phyloP scores from a whole-genome alignment of 1,284 basidiomycete species.

The Wallemia ichthyophaga region DNA sequence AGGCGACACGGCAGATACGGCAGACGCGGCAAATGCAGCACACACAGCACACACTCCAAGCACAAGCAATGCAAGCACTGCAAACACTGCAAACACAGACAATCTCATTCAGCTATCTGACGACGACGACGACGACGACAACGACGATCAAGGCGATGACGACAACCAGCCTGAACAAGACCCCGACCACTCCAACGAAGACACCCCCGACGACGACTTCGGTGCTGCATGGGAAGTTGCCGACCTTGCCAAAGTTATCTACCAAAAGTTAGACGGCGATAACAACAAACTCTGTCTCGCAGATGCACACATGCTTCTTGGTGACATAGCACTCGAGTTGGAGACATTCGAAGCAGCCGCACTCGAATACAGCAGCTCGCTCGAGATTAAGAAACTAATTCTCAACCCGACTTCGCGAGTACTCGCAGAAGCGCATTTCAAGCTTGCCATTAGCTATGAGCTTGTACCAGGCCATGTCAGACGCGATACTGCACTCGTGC shows the following conservation, averaged over 20 bases:
- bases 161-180: slow-evolving; percentile 32
- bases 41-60: neutral
- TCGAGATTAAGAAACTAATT: slow-evolving; percentile 34
- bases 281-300: slow-evolving; percentile 39
- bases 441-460: slow-evolving; percentile 62
- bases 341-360: slow-evolving; percentile 81
- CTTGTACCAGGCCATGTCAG: slow-evolving; percentile 33
- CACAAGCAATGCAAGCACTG: neutral
- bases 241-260: slow-evolving; percentile 55
- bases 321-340: slow-evolving; percentile 65
- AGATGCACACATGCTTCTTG: slow-evolving; percentile 51
- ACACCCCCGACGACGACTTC: slow-evolving; percentile 52
- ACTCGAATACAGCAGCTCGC: slow-evolving; percentile 41
- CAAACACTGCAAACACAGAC: neutral
- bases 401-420: slow-evolving; percentile 50
- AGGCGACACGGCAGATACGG: slow-evolving; percentile 11
- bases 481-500: slow-evolving; percentile 41
- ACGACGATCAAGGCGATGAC: slow-evolving; percentile 7
- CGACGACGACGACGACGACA: slow-evolving; percentile 25
- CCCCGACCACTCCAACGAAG: too few relatives aligned
- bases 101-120: slow-evolving; percentile 8
- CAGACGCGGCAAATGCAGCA: neutral
- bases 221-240: slow-evolving; percentile 81
- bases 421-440: slow-evolving; percentile 65
- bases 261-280: slow-evolving; percentile 31